Evolutionary conservation across 1,139 yeast species (phyloP), one percentile per base, ranked within the genome.

Genomic region (Taphrina pruni): DNA sequence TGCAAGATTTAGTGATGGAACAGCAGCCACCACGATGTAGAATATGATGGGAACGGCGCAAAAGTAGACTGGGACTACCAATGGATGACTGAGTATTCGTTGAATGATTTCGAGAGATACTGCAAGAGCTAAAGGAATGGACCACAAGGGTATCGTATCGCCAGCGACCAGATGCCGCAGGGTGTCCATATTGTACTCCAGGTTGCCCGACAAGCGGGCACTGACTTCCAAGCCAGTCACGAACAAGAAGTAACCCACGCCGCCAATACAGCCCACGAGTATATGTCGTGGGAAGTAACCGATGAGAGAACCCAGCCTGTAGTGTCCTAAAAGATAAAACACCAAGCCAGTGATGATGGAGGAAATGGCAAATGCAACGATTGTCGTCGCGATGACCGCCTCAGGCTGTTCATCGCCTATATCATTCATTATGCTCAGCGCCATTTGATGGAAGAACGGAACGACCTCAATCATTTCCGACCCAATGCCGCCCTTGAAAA

Each of bases 401-500:
- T 87, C 87, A 26, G 84, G 82, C 48, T 82, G 79, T 46, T 80
- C 81, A 9, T 81, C 85, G 1, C 87, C 87, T 76, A 89, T 80
- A 38, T 86, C 84, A 5, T 78, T 78, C 75, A 87, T 80, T 60
- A 94, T 87, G 4, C 88, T 82, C 35, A 85, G 81, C 0, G 98
- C 97, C 97, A 94, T 93, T 2, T 96, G 85, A 76, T 94, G 99
- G 81, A 94, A 94, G 77, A 94, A 94, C 0, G 99, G 99, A 0
- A 97, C 96, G 26, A 94, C 93, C 78, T 94, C 99, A 73, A 94
- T 94, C 99, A 94, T 94, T 79, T 94, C 99, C 3, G 97, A 90
- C 0, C 99, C 99, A 65, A 93, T 88, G 9, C 97, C 97, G 8
- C 94, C 85, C 72, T 86, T 87, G 79, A 94, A 94, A 4, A 91